Conservation (phyloP, 805 yeast genomes). For the Ogataea corticis region DNA sequence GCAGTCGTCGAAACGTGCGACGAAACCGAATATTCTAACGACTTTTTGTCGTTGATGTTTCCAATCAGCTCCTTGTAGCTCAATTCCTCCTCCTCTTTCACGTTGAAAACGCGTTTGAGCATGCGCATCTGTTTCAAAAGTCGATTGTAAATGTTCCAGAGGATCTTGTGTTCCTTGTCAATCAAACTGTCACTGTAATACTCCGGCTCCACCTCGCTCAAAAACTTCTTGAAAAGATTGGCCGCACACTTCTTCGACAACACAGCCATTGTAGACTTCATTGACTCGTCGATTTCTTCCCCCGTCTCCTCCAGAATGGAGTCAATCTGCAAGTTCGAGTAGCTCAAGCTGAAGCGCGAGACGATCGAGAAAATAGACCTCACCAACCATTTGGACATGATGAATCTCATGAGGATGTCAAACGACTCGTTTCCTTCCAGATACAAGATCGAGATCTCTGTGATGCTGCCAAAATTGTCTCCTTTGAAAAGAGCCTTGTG, state of each 20-base stretch:
- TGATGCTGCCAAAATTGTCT: constrained; percentile 37
- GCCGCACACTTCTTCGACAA: constrained; percentile 21
- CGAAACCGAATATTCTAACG: constrained; percentile 24
- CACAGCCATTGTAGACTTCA: constrained; percentile 7
- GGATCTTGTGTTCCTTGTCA: constrained; percentile 40
- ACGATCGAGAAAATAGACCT: constrained; percentile 23
- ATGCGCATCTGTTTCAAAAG: constrained; percentile 34
- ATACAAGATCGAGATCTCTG: constrained; percentile 40
- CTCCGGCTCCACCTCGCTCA: constrained; percentile 31
- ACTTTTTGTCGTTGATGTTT: constrained; percentile 10
- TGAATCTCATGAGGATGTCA: constrained; percentile 32
- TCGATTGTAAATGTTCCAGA: constrained; percentile 35
- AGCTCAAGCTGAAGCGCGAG: constrained; percentile 16
- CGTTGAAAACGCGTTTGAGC: constrained; percentile 31
- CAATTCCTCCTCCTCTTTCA: constrained; percentile 26
- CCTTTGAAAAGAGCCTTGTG: constrained; percentile 31
- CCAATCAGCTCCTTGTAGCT: constrained; percentile 26
- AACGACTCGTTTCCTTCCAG: constrained; percentile 49
- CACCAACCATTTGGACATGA: constrained; percentile 25
- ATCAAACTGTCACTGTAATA: constrained; percentile 36
- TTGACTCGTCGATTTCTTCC: constrained; percentile 6
- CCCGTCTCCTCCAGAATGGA: constrained; percentile 17
- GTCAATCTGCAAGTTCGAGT: constrained; percentile 23
- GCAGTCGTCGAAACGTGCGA: constrained; percentile 14
- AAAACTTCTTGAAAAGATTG: constrained; percentile 14